phyloP scores from a whole-genome alignment of 768 basidiomycete genomes.

The Boletus sp. region DNA sequence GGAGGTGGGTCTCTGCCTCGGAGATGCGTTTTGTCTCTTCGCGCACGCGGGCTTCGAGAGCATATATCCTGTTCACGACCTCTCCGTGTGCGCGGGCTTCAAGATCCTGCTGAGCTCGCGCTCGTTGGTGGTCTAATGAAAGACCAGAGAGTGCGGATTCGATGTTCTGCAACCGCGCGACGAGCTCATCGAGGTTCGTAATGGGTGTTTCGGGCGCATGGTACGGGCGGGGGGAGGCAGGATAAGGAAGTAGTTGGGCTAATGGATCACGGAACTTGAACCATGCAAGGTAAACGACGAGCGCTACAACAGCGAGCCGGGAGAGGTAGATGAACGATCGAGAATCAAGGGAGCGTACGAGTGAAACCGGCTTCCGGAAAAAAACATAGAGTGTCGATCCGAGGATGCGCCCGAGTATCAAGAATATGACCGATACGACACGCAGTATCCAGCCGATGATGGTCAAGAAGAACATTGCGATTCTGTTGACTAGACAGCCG shows the following conservation, averaged over 20 bases:
- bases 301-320: conserved; percentile 44
- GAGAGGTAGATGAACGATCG: conserved; percentile 34
- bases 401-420: conserved; percentile 46
- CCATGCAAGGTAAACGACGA: conserved; percentile 46
- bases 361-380: conserved; percentile 46
- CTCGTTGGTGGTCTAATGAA: conserved; percentile 52
- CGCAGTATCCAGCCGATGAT: conserved; percentile 27
- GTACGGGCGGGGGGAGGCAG: conserved; percentile 39
- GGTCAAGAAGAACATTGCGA: conserved; percentile 29
- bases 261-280: conserved; percentile 41
- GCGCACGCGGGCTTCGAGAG: conserved; percentile 53
- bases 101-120: conserved; percentile 50
- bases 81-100: conserved; percentile 51
- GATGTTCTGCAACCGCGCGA: conserved; percentile 58
- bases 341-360: conserved; percentile 35
- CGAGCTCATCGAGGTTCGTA: conserved; percentile 64
- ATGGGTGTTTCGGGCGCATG: conserved; percentile 57
- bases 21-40: conserved; percentile 44
- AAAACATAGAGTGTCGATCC: conserved; percentile 50
- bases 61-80: conserved; percentile 51
- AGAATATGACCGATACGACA: conserved; percentile 35
- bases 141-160: conserved; percentile 64
- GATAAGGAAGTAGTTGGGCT: conserved; percentile 34
- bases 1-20: conserved; percentile 53
- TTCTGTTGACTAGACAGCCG: conserved; percentile 42